phyloP scores from a whole-genome alignment of 2,329 filamentous ascomycete genomes.

The Iodosphaeria phyllophila region DNA sequence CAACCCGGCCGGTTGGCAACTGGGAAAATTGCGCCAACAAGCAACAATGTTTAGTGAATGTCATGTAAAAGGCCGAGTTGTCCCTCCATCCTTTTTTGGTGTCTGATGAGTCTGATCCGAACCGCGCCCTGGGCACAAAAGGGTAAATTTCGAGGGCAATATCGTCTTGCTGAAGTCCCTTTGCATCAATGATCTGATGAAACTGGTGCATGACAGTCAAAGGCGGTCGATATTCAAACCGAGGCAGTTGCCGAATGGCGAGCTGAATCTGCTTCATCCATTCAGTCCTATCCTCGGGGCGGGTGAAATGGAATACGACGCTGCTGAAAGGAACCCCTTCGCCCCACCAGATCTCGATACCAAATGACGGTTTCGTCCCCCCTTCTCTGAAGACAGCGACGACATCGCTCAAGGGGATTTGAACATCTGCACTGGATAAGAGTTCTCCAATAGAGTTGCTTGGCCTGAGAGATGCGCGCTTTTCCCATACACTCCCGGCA shows the following conservation, averaged over 20 bases:
- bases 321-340: conserved; percentile 25
- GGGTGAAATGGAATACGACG: conserved; percentile 27
- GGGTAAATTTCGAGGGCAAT: conserved; percentile 28
- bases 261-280: conserved; percentile 28
- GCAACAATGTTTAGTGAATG: conserved; percentile 32
- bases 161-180: conserved; percentile 19
- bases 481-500: too few relatives aligned
- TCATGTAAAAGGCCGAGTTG: conserved; percentile 32
- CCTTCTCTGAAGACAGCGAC: conserved; percentile 34
- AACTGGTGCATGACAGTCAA: conserved; percentile 28
- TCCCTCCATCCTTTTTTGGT: conserved; percentile 26
- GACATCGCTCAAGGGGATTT: conserved; percentile 29
- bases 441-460: too few relatives aligned
- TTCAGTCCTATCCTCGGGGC: conserved; percentile 28
- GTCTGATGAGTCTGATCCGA: conserved; percentile 22
- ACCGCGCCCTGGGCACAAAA: conserved; percentile 25
- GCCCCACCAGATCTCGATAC: conserved; percentile 38
- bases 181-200: conserved; percentile 23
- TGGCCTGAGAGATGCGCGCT: too few relatives aligned
- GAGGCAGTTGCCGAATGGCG: conserved; percentile 14
- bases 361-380: conserved; percentile 26
- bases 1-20: conserved; percentile 22
- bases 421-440: conserved; percentile 12
- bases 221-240: conserved; percentile 19
- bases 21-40: conserved; percentile 31